Evolutionary conservation across 2,329 filamentous ascomycete species (phyloP), one percentile per base, ranked within the genome.

Genomic region (Botrytis galanthina): DNA sequence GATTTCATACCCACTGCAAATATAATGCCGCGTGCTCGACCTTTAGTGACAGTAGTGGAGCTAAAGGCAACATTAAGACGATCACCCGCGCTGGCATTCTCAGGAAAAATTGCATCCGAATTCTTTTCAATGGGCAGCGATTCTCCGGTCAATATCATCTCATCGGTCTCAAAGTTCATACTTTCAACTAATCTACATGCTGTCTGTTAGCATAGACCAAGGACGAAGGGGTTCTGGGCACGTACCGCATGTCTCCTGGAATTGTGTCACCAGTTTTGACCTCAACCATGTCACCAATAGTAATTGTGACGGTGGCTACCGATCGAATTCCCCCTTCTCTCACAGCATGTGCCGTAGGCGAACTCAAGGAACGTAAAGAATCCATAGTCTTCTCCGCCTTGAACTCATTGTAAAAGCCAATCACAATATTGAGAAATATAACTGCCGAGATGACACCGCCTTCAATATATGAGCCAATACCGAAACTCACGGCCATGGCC

Each of bases 121-220:
- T 84, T 82, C 82, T 91, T 87, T 78, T 82, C 83, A 8, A 90
- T 86, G 44, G 89, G 89, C 5, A 90, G 82, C 22, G 88, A 89
- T 81, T 91, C 89, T 60, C 89, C 89, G 22, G 89, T 91, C 35
- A 91, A 83, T 37, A 90, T 84, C 14, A 88, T 87, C 80, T 91
- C 89, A 73, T 91, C 88, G 29, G 87, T 87, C 74, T 87, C 87
- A 66, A 88, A 85, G 75, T 89, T 88, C 80, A 87, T 83, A 57
- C 83, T 85, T 74, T 89, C 86, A 73, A 87, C 80, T 16, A 87
- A 80, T 14, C 82, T 82, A 66, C 10, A 22, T 37, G 14, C n/a
- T 12, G 29, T 37, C 16, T n/a, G 64, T 79, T 51, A 79, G 76
- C 16, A 51, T n/a, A 39, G 37, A 14, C 7, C 8, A 29, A 20